Evolutionary conservation across 1,284 basidiomycete species (phyloP), one percentile per base, ranked within the genome.

Genomic region (Cutaneotrichosporon cutaneum): DNA sequence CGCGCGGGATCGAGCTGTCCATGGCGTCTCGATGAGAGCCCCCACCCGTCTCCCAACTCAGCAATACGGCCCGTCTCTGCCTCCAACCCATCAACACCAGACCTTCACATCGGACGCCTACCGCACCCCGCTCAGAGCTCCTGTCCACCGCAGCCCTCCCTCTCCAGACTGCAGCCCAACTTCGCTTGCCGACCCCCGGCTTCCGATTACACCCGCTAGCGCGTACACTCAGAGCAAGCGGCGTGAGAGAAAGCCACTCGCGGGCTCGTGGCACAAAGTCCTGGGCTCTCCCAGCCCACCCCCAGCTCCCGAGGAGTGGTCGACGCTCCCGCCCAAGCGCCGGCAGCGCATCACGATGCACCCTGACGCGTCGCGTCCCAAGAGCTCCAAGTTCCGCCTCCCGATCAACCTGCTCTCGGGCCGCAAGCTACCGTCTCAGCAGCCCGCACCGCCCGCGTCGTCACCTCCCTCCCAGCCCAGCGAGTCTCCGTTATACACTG

Each of bases 331-430:
- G 13, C 33, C 35, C 11, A 27, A 26, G 6, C 32, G 51, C 3
- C n/a, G n/a, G n/a, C 16, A n/a, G 9, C 50, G 55, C 24, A 48
- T 61, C 26, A 58, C 60, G 6, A 35, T 58, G 13, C 56, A 42
- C 11, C 60, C 60, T 8, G 26, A 55, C 6, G 11, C 9, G 9
- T n/a, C 48, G 9, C 48, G 47, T 1, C 21, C 36, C 27, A 54
- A 52, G 50, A 44, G 48, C 2, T 30, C 48, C 10, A 42, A 21
- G 21, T 59, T 59, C 53, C 58, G 44, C 13, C 30, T 59, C 3
- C 58, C 58, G 6, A 30, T 39, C 32, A 16, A 50, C 21, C 33
- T 42, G 8, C 16, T 50, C 24, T n/a, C 18, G 6, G 22, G 11
- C 2, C n/a, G 22, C 48, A 51, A n/a, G 22, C 45, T n/a, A 4